Evolutionary conservation across 1,139 yeast species (phyloP).

Genomic region (Protomyces pachydermus): DNA sequence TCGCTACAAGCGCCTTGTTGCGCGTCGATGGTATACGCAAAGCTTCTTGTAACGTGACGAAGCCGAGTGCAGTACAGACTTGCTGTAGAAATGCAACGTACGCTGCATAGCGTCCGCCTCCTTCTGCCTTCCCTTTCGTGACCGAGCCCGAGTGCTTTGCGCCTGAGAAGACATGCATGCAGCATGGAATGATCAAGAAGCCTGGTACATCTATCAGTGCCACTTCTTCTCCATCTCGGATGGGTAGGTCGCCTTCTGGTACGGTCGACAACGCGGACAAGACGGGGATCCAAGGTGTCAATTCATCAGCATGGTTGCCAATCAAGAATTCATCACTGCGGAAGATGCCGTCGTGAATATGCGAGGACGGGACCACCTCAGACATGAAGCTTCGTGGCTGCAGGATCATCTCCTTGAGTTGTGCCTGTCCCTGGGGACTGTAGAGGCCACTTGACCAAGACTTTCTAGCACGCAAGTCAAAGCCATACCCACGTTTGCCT

Average conservation of each 20-base stretch:
- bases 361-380: neutral
- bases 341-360: constrained; percentile 51
- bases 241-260: neutral
- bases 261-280: constrained; percentile 37
- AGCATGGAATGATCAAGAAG: constrained; percentile 89
- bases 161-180: constrained; percentile 83
- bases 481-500: constrained; percentile 77
- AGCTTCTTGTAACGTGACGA: constrained; percentile 82
- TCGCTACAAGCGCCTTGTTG: constrained; percentile 83
- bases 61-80: constrained; percentile 63
- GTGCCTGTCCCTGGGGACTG: constrained; percentile 55
- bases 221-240: constrained; percentile 40
- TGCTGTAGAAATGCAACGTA: constrained; percentile 68
- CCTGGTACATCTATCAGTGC: constrained; percentile 43
- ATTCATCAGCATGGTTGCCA: constrained; percentile 93
- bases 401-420: constrained; percentile 68
- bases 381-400: constrained; percentile 54
- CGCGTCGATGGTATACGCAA: constrained; percentile 90
- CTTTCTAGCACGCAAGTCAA: constrained; percentile 84
- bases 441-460: constrained; percentile 64
- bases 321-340: constrained; percentile 70
- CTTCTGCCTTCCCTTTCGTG: constrained; percentile 37
- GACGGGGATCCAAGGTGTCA: constrained; percentile 92
- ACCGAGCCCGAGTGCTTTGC: constrained; percentile 66
- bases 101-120: constrained; percentile 24